Percentiles rank a stretch among this genome's conserved stretches.
Evolutionary conservation across 1,284 basidiomycete genomes (phyloP).

Genomic region (Mycosarcoma mackinlayi): DNA sequence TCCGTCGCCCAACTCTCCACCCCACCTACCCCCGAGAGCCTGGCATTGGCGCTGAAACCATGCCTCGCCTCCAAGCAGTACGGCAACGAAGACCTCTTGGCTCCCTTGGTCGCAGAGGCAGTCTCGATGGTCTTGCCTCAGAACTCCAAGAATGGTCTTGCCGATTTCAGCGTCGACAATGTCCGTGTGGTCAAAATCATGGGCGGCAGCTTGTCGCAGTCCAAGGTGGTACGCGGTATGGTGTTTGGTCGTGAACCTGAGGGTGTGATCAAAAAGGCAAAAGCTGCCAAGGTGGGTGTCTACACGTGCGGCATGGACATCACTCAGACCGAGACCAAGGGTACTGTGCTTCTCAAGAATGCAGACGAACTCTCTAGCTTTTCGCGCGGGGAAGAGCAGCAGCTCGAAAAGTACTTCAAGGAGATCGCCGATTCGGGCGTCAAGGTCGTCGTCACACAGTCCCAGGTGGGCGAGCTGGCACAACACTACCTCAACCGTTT

Average conservation of each 20-base stretch:
- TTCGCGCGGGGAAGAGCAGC: constrained; percentile 88
- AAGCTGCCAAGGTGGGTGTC: constrained; percentile 74
- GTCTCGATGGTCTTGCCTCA: constrained; percentile 70
- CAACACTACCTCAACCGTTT: constrained; percentile 96
- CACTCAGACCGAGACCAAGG: constrained; percentile 98
- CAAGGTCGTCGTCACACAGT: constrained; percentile 91
- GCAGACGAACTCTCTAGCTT: constrained; percentile 93
- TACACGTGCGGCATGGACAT: constrained; percentile 93
- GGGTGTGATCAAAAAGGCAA: constrained; percentile 80
- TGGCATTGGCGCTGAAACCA: constrained; percentile 85
- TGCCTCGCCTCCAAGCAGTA: constrained; percentile 98
- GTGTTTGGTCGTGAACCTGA: constrained; percentile 97
- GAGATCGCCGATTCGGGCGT: constrained; percentile 97
- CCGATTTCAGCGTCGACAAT: constrained; percentile 79
- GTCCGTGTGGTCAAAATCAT: constrained; percentile 98
- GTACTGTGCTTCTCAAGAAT: constrained; percentile 94
- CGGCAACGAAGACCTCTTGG: constrained; percentile 85
- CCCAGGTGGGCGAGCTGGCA: constrained; percentile 92
- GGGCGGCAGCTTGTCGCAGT: constrained; percentile 85
- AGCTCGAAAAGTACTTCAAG: constrained; percentile 73
- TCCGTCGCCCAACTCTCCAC: constrained; percentile 74
- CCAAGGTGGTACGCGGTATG: constrained; percentile 95
- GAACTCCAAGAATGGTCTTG: constrained; percentile 69
- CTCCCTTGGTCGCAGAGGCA: constrained; percentile 90
- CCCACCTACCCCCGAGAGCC: constrained; percentile 81